Percentiles rank a stretch among this genome's conserved stretches.
Conservation (phyloP, 768 basidiomycete species). For the Fistulinella prunicolor region DNA sequence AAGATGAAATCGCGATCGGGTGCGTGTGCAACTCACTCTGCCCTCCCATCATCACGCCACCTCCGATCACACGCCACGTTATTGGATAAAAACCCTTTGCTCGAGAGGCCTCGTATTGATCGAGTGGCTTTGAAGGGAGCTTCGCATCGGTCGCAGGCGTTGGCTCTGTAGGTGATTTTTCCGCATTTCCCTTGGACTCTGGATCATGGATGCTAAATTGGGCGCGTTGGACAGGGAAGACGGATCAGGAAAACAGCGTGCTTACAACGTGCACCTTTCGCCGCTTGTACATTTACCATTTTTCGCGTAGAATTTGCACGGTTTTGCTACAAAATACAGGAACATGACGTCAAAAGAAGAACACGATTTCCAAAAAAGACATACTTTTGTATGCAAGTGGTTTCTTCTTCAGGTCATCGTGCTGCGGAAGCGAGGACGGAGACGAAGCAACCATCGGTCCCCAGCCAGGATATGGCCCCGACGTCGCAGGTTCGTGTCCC, state of each 20-base stretch:
- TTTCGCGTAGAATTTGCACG: constrained; percentile 52
- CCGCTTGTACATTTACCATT: constrained; percentile 52
- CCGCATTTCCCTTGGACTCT: constrained; percentile 1
- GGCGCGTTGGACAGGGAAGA: constrained; percentile 1
- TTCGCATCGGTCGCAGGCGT: constrained; percentile 5
- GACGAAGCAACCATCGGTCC: constrained; percentile 3
- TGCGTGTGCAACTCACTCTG: constrained; percentile 19
- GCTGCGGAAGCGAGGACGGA: constrained; percentile 3
- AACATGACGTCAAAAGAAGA: neutral
- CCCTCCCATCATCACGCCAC: constrained; percentile 67
- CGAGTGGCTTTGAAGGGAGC: constrained; percentile 28
- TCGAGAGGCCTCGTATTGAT: constrained; percentile 35
- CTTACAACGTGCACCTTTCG: constrained; percentile 59
- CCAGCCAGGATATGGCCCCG: constrained; percentile 5
- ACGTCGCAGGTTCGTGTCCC: constrained; percentile 8
- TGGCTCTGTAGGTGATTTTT: neutral
- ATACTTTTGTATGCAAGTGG: constrained; percentile 30
- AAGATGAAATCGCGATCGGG: neutral
- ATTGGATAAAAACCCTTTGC: constrained; percentile 60
- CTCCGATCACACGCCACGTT: constrained; percentile 75
- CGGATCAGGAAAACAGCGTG: constrained; percentile 2
- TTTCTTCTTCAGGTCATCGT: constrained; percentile 20
- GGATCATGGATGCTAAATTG: constrained; percentile 46
- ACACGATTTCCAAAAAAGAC: neutral
- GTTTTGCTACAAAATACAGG: constrained; percentile 43